These are phyloP conservation scores for Leonotis leonurus DNA, from an alignment of 257 asterid species.

Conservation along the genomic window DNA sequence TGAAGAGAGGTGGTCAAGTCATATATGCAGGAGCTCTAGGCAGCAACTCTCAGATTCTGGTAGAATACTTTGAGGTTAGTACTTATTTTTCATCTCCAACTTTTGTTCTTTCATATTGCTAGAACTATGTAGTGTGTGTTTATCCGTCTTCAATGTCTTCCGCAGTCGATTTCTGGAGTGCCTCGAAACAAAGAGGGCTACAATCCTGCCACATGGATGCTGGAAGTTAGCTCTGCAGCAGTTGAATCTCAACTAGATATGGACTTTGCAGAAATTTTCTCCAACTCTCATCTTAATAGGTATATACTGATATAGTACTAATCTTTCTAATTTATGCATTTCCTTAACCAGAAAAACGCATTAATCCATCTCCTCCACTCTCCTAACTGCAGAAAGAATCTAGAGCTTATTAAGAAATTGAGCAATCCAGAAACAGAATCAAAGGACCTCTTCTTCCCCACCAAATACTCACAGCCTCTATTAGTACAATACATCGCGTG, in stretches of 20 bases:
- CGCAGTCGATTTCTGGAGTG: slow-evolving; percentile 49
- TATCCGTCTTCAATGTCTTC: neutral
- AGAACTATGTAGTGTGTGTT: neutral
- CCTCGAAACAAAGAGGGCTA: slow-evolving; percentile 42
- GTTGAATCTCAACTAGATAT: slow-evolving; percentile 41
- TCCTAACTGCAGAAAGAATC: slow-evolving; percentile 38
- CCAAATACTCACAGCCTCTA: slow-evolving; percentile 57
- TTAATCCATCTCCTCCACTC: neutral
- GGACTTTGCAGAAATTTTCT: slow-evolving; percentile 44
- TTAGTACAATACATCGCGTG: slow-evolving; percentile 44
- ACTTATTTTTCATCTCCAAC: neutral
- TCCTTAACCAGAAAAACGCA: neutral
- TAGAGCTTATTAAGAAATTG: slow-evolving; percentile 34
- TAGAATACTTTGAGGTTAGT: slow-evolving; percentile 55
- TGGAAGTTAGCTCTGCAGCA: slow-evolving; percentile 46
- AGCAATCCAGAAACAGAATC: slow-evolving; percentile 38
- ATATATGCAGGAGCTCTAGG: slow-evolving; percentile 67
- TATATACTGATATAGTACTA: slow-evolving; percentile 5
- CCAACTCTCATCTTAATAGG: slow-evolving; percentile 49
- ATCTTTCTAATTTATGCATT: neutral
- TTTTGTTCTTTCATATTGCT: neutral
- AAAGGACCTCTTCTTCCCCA: slow-evolving; percentile 47
- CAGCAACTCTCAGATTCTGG: slow-evolving; percentile 37
- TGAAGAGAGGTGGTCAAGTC: slow-evolving; percentile 72
- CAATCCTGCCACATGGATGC: slow-evolving; percentile 74